phyloP scores from a whole-genome alignment of 192 early-diverging fungal species.

The Mortierella claussenii region DNA sequence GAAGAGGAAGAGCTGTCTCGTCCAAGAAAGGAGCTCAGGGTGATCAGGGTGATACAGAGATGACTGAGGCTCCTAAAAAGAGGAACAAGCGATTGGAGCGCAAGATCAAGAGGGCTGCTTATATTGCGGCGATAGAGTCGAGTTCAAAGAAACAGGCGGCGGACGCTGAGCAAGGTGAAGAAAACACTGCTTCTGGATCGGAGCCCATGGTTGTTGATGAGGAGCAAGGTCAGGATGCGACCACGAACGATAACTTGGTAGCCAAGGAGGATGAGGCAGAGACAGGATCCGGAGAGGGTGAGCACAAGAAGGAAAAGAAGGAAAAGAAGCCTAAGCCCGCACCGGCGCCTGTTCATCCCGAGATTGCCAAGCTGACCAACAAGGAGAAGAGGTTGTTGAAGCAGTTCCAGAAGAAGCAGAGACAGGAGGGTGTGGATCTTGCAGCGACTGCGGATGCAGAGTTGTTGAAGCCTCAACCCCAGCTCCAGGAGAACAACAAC shows the following conservation, averaged over 20 bases:
- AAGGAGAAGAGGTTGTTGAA: constrained; percentile 47
- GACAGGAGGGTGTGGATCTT: constrained; percentile 34
- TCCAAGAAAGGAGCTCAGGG: constrained; percentile 1
- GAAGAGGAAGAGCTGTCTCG: constrained; percentile 1
- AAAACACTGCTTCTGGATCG: background rate
- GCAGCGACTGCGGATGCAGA: background rate
- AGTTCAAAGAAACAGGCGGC: no score
- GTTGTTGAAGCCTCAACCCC: constrained; percentile 14
- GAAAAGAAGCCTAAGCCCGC: constrained; percentile 10
- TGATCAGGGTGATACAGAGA: background rate
- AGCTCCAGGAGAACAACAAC: constrained; percentile 23
- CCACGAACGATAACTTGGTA: background rate
- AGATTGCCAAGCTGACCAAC: constrained; percentile 38
- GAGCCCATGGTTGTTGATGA: background rate
- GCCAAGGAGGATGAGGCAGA: background rate
- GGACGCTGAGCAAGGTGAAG: background rate
- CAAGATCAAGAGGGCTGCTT: constrained; percentile 49
- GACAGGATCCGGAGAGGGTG: background rate
- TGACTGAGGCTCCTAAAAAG: constrained; percentile 30
- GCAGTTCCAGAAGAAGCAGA: constrained; percentile 49
- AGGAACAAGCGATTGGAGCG: constrained; percentile 49
- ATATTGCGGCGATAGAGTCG: constrained; percentile 42
- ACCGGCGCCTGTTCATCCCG: constrained; percentile 12
- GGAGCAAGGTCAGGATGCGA: background rate
- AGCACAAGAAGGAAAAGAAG: constrained; percentile 7